Base-by-base conservation (phyloP, 345 rosid species). In the Syzygium aromaticum region DNA sequence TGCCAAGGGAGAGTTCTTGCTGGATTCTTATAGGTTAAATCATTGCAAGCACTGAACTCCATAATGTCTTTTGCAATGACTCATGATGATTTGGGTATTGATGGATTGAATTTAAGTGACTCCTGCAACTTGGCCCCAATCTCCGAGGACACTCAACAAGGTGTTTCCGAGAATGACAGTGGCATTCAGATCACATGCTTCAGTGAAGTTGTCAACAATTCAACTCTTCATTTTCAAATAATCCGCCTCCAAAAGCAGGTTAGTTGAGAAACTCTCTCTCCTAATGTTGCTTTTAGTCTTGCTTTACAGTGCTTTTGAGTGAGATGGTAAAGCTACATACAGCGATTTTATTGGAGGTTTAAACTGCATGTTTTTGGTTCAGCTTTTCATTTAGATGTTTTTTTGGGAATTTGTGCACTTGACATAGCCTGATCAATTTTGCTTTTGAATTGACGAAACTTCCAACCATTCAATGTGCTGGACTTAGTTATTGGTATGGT, bases 211-310 rank as follows among this genome's bases (percentile, higher is more conserved):
- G 92, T 91, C 59, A 95, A 95, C 54, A 97, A 94, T 15, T 90
- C 91, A 53, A 93, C 96, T 59, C 92, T 97, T 88, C 92, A 96
- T 63, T 94, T 94, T 89, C 99, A 96, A 91, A 90, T 95, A 90
- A 95, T 96, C 88, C 93, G 91, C 88, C 93, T 96, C 84, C 90
- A 93, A 52, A 94, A 92, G 86, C 97, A 97, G 95, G 99, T 90
- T 23, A 11, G 46, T 25, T 53, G 46, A 7, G 5, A 13, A 33
- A 40, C 33, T 86, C 83, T 61, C 49, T 64, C 46, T 86, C 84
- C 53, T 73, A 64, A 21, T 54, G 63, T 73, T 33, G 82, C 15
- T 73, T 11, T 57, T 23, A 57, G 3, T 73, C 7, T 33, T 33
- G 46, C 46, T 73, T 73, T 33, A 73, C 80, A 33, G 23, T 73